Evolutionary conservation across 495 filamentous ascomycete species (phyloP).

Genomic region (Neurospora sp.): DNA sequence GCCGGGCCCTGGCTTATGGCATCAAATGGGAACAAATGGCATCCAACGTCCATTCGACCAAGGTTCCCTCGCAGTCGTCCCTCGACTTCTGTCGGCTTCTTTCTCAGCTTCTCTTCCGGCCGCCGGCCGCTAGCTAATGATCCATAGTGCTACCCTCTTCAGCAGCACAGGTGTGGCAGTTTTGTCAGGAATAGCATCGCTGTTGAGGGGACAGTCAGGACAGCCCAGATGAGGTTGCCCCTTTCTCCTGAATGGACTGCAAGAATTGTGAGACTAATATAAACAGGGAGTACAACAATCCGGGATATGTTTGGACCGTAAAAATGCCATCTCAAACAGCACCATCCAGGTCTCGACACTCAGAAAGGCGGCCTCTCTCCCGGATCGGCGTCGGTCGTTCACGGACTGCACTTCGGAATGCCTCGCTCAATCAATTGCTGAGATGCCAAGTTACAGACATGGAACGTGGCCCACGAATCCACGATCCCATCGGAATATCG

Average conservation of each 20-base stretch:
- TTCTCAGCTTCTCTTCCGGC: constrained; percentile 10
- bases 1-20: constrained; percentile 10
- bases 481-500: background rate
- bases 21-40: constrained; percentile 2
- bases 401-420: background rate
- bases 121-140: constrained; percentile 5
- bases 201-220: background rate
- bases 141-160: background rate
- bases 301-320: background rate
- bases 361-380: background rate
- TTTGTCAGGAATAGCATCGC: constrained; percentile 2
- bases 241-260: background rate
- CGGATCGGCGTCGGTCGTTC: background rate
- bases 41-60: constrained; percentile 10
- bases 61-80: constrained; percentile 11
- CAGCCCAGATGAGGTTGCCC: background rate
- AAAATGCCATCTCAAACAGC: background rate
- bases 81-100: constrained; percentile 24
- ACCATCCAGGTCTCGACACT: background rate
- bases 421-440: background rate
- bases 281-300: background rate
- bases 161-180: constrained; percentile 2
- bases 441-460: background rate
- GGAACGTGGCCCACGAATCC: background rate
- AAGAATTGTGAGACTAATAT: background rate